Base-by-base conservation (phyloP, 805 yeast species). In the Starmerella etchellsii region DNA sequence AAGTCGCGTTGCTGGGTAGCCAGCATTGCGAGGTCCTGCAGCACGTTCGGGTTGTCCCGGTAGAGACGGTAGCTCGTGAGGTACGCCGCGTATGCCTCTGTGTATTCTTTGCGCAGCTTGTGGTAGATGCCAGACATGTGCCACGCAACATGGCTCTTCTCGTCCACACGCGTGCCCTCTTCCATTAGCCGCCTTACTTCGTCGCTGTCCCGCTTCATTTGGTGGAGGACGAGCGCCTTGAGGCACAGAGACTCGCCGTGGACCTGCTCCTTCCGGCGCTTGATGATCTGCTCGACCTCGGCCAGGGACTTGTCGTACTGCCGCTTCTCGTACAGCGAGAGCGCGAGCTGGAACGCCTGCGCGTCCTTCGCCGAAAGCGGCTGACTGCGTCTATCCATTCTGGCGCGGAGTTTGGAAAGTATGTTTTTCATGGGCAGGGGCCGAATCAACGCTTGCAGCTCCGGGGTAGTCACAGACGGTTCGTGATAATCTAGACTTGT, bases 71-170 rank as follows among this genome's bases (percentile, higher is more conserved):
- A 63, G 4, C 96, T 82, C 4, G 74, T 72, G 46, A 73, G 69
- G 59, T 81, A 80, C 74, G 81, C 80, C 57, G 75, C 74, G 40
- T 80, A 76, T 5, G 97, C 88, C 44, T 78, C 85, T 7, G 65
- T 65, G 57, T 81, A 85, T 48, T 80, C 70, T 49, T 74, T 75
- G 34, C 73, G 69, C 23, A 75, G 66, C 49, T 94, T 70, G 64
- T 81, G 79, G 57, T 79, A 80, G 39, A 88, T 75, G 16, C 95
- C 97, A 4, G 82, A 69, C 52, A 91, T 74, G 54, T 91, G 97
- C 61, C 83, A 71, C 16, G 81, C 80, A 35, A 85, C 72, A 39
- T 82, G 76, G 51, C 83, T 75, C 3, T 66, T 61, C 16, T 73
- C 64, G 28, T 73, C 78, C 50, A 74, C 74, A 26, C 66, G 64